These are phyloP conservation scores for Fragaria ananassa DNA, from an alignment of 306 rosid genomes.

Conservation along the genomic window DNA sequence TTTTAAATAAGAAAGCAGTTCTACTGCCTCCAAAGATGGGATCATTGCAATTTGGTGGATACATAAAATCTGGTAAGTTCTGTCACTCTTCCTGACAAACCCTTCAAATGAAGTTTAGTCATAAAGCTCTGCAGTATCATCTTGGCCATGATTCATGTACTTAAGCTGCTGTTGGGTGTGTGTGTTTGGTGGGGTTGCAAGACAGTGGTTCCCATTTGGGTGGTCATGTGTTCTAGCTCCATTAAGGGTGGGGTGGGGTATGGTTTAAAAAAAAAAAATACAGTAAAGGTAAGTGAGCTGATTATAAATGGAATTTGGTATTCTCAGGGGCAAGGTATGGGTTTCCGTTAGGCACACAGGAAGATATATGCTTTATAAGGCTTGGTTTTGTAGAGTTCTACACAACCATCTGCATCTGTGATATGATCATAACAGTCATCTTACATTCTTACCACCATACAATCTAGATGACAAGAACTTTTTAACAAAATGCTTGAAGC, in stretches of 20 bases:
- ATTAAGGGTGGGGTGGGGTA: not conserved
- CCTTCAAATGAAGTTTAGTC: not conserved
- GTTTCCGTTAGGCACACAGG: not conserved
- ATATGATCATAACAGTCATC: not conserved
- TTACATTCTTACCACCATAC: not conserved
- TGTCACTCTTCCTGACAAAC: not conserved
- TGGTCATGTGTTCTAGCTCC: not conserved
- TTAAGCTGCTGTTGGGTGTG: slow-evolving; percentile 33
- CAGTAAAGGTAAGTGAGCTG: no score
- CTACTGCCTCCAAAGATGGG: slow-evolving; percentile 87
- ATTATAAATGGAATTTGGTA: not conserved
- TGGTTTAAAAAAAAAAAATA: no score
- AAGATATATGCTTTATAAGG: not conserved
- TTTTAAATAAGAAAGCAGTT: slow-evolving; percentile 61
- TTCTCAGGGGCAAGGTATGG: not conserved
- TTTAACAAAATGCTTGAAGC: not conserved
- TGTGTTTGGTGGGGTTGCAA: slow-evolving; percentile 36
- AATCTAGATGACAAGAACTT: slow-evolving; percentile 1
- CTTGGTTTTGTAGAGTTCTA: not conserved
- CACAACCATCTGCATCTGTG: not conserved
- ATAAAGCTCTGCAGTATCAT: not conserved
- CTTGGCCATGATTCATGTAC: not conserved
- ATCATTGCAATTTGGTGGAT: slow-evolving; percentile 77
- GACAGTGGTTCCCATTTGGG: not conserved
- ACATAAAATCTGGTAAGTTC: slow-evolving; percentile 71